Base-by-base conservation (phyloP, 2,329 filamentous ascomycete species). In the Tolypocladium paradoxum region DNA sequence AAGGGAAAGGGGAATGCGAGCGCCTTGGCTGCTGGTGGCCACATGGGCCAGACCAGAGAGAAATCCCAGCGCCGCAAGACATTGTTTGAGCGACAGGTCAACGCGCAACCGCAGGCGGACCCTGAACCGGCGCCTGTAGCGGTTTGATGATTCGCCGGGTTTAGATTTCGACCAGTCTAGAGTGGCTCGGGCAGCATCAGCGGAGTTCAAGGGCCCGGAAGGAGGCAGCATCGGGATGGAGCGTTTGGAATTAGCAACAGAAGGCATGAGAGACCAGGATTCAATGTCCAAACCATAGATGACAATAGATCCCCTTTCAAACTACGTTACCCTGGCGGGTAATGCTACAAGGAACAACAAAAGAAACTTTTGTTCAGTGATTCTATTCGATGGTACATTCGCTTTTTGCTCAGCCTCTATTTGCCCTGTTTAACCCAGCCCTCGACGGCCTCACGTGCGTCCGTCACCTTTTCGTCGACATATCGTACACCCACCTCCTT, bases 371-470 rank as follows among this genome's bases (percentile, higher is more conserved):
- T 64, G 56, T 53, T 53, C 49, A 55, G 59, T 60, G 58, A n/a
- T 33, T 69, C 63, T 70, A 69, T 66, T 56, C 68, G 60, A 63
- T 70, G 57, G 58, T 71, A 71, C 69, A 70, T 36, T 60, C 56
- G 56, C 62, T 59, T 63, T 64, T 63, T 54, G 51, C 40, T 53
- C 48, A 54, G 51, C 31, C 51, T 60, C 56, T 80, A 91, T 78
- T 87, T 88, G 54, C 90, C 91, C 79, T 95, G 91, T 76, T 83
- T 89, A 52, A 97, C 88, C 90, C 91, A 93, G 56, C 83, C 83
- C 76, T 96, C 90, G 54, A 96, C 74, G 49, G 79, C 78, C 71
- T 91, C 85, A 62, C 90, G 81, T 54, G 82, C 85, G 52, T 85
- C 81, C 55, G 79, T 81, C 52, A 96, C 86, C 75, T 88, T 91